Conservation (phyloP, 2,329 filamentous ascomycete genomes). For the Xylariaceae sp. region DNA sequence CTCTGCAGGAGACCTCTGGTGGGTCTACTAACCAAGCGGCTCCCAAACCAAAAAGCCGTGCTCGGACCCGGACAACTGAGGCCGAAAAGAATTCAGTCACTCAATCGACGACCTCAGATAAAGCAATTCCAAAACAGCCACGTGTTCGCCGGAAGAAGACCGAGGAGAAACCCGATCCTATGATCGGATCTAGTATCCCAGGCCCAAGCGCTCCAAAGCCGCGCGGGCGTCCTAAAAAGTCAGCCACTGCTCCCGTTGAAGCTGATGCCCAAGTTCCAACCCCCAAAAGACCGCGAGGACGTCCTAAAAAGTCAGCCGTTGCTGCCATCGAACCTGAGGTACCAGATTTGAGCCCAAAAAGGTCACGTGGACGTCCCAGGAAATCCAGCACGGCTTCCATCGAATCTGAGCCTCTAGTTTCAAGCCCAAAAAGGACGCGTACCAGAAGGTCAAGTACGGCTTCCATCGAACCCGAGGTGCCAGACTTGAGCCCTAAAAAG, state of each 20-base stretch:
- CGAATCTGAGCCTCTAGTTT: slow-evolving; percentile 30
- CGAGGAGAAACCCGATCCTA: neutral
- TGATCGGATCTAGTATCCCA: neutral
- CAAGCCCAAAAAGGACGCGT: neutral
- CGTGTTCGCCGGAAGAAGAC: slow-evolving; percentile 11
- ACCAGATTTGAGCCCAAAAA: no score
- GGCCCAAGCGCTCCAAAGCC: slow-evolving; percentile 10
- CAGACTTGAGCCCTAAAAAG: no score
- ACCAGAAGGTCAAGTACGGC: neutral
- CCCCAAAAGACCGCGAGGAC: neutral
- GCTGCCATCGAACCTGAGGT: neutral
- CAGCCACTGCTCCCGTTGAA: slow-evolving; percentile 33
- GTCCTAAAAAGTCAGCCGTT: neutral
- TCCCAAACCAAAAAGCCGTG: slow-evolving; percentile 12
- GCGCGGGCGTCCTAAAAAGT: slow-evolving; percentile 29
- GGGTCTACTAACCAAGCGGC: slow-evolving; percentile 7
- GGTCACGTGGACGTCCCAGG: slow-evolving; percentile 24
- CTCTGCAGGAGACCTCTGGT: slow-evolving; percentile 4
- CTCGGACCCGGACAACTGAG: slow-evolving; percentile 12
- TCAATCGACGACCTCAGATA: neutral
- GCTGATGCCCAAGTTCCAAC: neutral
- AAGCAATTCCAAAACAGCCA: slow-evolving; percentile 8
- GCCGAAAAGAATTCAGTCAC: neutral
- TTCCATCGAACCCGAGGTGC: neutral
- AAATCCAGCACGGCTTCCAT: slow-evolving; percentile 27